These are phyloP conservation scores for Tricladium varicosporioides DNA, from an alignment of 2,329 filamentous ascomycete species.

Conservation along the genomic window DNA sequence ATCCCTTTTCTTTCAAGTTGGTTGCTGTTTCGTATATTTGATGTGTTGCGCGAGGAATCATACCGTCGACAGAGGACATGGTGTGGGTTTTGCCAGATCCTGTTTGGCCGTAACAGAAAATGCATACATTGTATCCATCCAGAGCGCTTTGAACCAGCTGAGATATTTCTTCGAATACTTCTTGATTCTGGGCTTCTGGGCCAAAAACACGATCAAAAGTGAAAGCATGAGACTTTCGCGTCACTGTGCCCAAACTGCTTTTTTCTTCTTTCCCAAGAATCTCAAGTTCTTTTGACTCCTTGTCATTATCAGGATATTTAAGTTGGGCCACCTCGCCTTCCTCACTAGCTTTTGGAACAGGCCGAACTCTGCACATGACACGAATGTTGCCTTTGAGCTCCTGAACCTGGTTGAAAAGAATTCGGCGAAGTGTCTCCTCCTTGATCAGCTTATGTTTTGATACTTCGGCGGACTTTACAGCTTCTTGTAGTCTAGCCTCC, in stretches of 20 bases:
- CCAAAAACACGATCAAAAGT: slow-evolving; percentile 92
- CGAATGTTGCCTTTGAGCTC: slow-evolving; percentile 98
- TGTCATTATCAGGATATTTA: slow-evolving; percentile 72
- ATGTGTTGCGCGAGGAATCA: slow-evolving; percentile 90
- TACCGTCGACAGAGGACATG: slow-evolving; percentile 87
- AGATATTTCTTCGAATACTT: slow-evolving; percentile 94
- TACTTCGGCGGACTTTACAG: slow-evolving; percentile 64
- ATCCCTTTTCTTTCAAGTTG: slow-evolving; percentile 83
- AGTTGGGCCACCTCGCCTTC: slow-evolving; percentile 68
- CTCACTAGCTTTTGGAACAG: slow-evolving; percentile 58
- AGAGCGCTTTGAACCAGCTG: slow-evolving; percentile 95
- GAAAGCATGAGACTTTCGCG: slow-evolving; percentile 79
- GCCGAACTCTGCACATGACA: slow-evolving; percentile 94
- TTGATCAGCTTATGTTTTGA: slow-evolving; percentile 81
- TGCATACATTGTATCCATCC: slow-evolving; percentile 97
- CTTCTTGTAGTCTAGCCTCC: slow-evolving; percentile 77
- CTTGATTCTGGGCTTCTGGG: slow-evolving; percentile 71
- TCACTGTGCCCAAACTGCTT: slow-evolving; percentile 73
- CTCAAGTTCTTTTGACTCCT: slow-evolving; percentile 84
- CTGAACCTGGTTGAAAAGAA: slow-evolving; percentile 96
- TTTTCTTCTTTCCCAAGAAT: slow-evolving; percentile 81
- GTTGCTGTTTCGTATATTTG: slow-evolving; percentile 92
- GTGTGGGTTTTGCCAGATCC: slow-evolving; percentile 96
- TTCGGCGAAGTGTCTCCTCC: slow-evolving; percentile 86
- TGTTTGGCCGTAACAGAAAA: slow-evolving; percentile 97